A percentile compares a stretch with the other conserved stretches of the same genome.
Conservation (phyloP, 2,329 filamentous ascomycete genomes). For the Cladophialophora bantiana region DNA sequence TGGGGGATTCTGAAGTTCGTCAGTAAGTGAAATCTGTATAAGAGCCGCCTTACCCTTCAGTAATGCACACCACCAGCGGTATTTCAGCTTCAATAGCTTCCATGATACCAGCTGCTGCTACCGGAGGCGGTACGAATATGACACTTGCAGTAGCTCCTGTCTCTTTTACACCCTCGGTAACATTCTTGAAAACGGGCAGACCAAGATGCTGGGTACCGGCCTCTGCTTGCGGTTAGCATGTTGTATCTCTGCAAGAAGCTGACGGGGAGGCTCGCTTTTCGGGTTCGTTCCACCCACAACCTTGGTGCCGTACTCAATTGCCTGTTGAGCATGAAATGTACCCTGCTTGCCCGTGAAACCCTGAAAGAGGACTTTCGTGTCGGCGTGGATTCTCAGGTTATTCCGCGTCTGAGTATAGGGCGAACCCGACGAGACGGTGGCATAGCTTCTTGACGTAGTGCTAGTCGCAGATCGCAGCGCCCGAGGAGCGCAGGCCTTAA, state of each 20-base stretch:
- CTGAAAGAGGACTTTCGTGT: constrained; percentile 96
- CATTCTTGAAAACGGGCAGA: constrained; percentile 90
- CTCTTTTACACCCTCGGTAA: constrained; percentile 85
- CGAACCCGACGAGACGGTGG: constrained; percentile 67
- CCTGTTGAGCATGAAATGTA: constrained; percentile 90
- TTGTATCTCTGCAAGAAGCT: not conserved
- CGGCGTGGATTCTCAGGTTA: constrained; percentile 90
- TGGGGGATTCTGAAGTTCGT: not conserved
- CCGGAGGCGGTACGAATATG: constrained; percentile 89
- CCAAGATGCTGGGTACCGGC: constrained; percentile 88
- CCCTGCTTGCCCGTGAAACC: constrained; percentile 55
- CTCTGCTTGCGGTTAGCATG: constrained; percentile 24
- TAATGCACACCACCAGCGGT: constrained; percentile 81
- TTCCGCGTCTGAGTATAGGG: constrained; percentile 71
- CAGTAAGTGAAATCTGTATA: not conserved
- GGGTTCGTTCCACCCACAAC: constrained; percentile 98
- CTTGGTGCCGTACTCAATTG: constrained; percentile 98
- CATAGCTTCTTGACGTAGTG: constrained; percentile 68
- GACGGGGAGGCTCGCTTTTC: constrained; percentile 69
- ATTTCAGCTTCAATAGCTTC: constrained; percentile 94
- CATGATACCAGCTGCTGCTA: constrained; percentile 94
- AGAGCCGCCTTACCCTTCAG: constrained; percentile 48
- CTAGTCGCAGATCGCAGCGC: constrained; percentile 69
- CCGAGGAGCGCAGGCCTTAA: constrained; percentile 75
- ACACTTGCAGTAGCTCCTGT: constrained; percentile 90